Conservation (phyloP, 257 asterid species). For the Solanum pimpinellifolium region DNA sequence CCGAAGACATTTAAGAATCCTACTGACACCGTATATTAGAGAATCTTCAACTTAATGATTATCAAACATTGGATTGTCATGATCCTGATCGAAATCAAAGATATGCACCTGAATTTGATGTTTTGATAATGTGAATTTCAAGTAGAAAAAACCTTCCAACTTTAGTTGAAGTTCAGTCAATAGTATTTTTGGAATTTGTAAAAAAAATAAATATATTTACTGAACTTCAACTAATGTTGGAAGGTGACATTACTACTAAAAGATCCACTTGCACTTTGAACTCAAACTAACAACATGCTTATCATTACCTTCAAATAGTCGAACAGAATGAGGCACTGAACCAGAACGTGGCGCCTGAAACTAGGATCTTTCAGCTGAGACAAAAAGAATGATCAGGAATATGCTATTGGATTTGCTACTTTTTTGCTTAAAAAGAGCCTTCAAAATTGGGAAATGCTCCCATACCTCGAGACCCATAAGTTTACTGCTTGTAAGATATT, state of each 20-base stretch:
- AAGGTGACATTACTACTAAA: not conserved
- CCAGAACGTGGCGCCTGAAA: slow-evolving; percentile 90
- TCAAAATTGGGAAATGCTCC: not conserved
- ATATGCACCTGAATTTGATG: not conserved
- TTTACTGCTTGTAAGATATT: slow-evolving; percentile 93
- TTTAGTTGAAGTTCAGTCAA: not conserved
- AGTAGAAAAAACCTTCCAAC: not conserved
- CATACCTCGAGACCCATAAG: slow-evolving; percentile 96
- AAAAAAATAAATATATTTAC: not conserved
- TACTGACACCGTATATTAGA: not conserved
- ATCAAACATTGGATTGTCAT: not conserved
- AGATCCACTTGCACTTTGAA: not conserved
- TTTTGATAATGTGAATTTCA: not conserved
- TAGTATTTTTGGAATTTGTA: not conserved
- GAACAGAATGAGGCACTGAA: slow-evolving; percentile 90
- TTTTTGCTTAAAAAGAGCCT: not conserved
- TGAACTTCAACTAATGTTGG: not conserved
- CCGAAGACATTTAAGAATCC: not conserved
- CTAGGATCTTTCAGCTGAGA: slow-evolving; percentile 94
- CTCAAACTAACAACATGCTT: not conserved
- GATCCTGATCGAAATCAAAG: not conserved
- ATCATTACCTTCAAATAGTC: slow-evolving; percentile 83
- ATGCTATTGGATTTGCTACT: not conserved
- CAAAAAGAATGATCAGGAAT: slow-evolving; percentile 2
- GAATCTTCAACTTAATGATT: not conserved